Base-by-base conservation (phyloP, 257 asterid genomes). In the Nicotiana sylvestris region DNA sequence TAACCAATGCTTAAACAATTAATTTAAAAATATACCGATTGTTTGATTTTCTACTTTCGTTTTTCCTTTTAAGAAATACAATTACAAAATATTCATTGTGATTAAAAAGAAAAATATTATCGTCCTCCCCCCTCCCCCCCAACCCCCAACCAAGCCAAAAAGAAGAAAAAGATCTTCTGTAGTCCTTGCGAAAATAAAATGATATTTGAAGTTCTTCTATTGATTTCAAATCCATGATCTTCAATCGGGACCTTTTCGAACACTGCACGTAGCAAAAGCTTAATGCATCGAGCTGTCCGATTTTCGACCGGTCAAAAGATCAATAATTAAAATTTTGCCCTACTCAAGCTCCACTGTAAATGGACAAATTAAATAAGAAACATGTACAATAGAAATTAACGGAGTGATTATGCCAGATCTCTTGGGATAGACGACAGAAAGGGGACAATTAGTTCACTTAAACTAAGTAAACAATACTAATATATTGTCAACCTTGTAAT, bases 371-470 rank as follows among this genome's bases (percentile, higher is more conserved):
- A 8, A 49, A 9, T 37, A 37, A 37, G 43, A 37, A 37, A 7
- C 43, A 37, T 21, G 21, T 37, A 29, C 30, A 2, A 29, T 74
- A 70, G 58, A 25, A 74, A 57, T 27, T 72, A 72, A 74, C 51
- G 79, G 61, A 27, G 80, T 49, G 43, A 74, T 74, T 74, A 74
- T 11, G 62, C 43, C 39, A 49, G 39, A 49, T 72, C 60, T 25
- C 79, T 72, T 43, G 79, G 79, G 61, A 72, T 74, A 49, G 1
- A 49, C 43, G 29, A 1, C 62, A 74, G 62, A 74, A 74, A 49
- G 62, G 80, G 60, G 43, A 74, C 43, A 74, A 74, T 49, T 74
- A 74, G 27, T 27, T 74, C 60, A 46, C 62, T 74, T 74, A 74
- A 74, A 49, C 62, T 74, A 74, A 43, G 51, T 39, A 8, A 39